phyloP scores from a whole-genome alignment of 2,329 filamentous ascomycete species.

The Fusarium sp. region DNA sequence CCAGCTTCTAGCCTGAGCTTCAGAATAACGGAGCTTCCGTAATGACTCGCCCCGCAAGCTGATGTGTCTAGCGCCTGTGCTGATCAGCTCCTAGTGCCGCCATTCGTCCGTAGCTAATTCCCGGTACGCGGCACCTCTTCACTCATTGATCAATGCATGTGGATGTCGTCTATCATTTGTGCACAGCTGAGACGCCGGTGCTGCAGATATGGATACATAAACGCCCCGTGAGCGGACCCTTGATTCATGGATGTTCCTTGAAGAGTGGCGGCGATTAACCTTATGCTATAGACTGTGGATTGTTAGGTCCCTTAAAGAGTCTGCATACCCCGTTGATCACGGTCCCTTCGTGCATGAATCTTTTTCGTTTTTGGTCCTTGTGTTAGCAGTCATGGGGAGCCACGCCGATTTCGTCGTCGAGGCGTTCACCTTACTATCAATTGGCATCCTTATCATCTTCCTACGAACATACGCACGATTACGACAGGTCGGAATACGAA shows the following conservation, averaged over 20 bases:
- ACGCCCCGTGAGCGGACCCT: neutral
- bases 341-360: neutral
- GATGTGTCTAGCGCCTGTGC: neutral
- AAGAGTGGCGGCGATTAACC: neutral
- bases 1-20: neutral
- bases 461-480: slow-evolving; percentile 62
- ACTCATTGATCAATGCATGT: neutral
- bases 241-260: neutral
- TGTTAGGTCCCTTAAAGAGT: slow-evolving; percentile 2
- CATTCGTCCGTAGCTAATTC: neutral
- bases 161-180: neutral
- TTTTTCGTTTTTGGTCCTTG: neutral
- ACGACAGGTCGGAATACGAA: slow-evolving; percentile 51
- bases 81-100: slow-evolving; percentile 2
- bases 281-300: neutral
- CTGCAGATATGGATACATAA: neutral
- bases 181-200: neutral
- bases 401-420: slow-evolving; percentile 36
- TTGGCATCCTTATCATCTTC: slow-evolving; percentile 60
- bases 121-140: neutral
- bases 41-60: neutral
- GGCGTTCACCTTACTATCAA: slow-evolving; percentile 57
- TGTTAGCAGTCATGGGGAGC: slow-evolving; percentile 2
- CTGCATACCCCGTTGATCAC: neutral
- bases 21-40: neutral